Base-by-base conservation (phyloP, 2,329 filamentous ascomycete genomes). In the Colletotrichum melonis region DNA sequence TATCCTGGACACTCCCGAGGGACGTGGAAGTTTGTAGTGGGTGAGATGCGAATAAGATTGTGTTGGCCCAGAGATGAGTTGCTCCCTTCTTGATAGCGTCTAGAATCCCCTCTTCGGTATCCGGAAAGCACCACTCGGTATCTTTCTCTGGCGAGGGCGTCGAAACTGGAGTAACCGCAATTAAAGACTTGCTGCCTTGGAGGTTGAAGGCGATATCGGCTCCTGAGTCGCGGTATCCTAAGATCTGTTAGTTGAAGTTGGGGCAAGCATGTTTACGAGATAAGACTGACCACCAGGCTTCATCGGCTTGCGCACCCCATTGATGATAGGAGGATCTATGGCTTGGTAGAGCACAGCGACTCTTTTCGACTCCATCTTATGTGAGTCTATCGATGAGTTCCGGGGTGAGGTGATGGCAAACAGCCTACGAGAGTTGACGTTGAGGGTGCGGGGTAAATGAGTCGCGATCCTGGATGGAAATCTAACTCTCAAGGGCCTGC, bases 51-150 rank as follows among this genome's bases (percentile, higher is more conserved):
- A 88, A 88, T 1, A 88, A 76, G 54, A 88, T 84, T 0, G 86
- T 88, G 74, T 88, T 88, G 1, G 86, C 85, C 86, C 86, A 88
- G 3, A 88, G 77, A 74, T 86, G 82, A 1, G 83, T 88, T 0
- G 84, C 83, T 0, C 85, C 84, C 49, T 77, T 77, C 3, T 81
- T 64, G 1, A 87, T 63, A 0, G 86, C 86, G 4, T 77, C 70
- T 0, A 82, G 57, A n/a, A 86, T 84, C 1, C 84, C 84, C 3
- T 79, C 78, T 69, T 85, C 83, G 8, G 82, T 84, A 71, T 87
- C 85, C 2, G 85, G 81, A 69, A 85, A 86, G 57, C 80, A 82
- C 84, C 84, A 86, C 5, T 81, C 80, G 42, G 77, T 63, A 4
- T 84, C 76, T 2, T 75, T 69, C 4, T 65, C 67, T 4, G 82